phyloP scores from a whole-genome alignment of 2,329 filamentous ascomycete genomes.

The Tolypocladium sp. region DNA sequence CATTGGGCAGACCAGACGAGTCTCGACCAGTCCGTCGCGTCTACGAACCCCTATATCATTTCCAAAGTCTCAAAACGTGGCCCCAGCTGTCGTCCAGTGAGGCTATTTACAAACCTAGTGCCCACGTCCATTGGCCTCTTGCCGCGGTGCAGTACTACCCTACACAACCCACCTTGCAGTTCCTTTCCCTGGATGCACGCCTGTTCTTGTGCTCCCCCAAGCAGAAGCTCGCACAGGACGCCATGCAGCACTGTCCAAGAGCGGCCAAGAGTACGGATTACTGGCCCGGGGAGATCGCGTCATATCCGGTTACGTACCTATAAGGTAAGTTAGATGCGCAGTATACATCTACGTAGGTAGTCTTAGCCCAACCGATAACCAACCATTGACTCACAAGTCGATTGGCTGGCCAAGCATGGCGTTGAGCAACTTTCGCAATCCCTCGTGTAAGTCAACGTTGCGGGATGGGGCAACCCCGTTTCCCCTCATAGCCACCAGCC shows the following conservation, averaged over 20 bases:
- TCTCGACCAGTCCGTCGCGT: neutral
- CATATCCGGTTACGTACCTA: neutral
- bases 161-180: neutral
- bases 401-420: neutral
- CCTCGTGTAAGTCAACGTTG: neutral
- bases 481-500: neutral
- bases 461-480: neutral
- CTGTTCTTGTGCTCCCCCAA: neutral
- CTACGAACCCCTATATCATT: neutral
- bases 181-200: neutral
- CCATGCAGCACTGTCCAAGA: neutral
- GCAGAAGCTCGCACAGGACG: neutral
- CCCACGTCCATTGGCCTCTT: neutral
- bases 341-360: neutral
- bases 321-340: too few species aligned
- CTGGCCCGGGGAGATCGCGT: neutral
- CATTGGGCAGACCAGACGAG: neutral
- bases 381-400: neutral
- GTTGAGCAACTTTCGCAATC: neutral
- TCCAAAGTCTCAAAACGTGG: neutral
- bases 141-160: neutral
- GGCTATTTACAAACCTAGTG: neutral
- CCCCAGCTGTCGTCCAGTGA: neutral
- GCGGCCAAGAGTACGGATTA: neutral
- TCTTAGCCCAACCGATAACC: neutral